phyloP scores from a whole-genome alignment of 345 rosid genomes.

The Theobroma cacao region DNA sequence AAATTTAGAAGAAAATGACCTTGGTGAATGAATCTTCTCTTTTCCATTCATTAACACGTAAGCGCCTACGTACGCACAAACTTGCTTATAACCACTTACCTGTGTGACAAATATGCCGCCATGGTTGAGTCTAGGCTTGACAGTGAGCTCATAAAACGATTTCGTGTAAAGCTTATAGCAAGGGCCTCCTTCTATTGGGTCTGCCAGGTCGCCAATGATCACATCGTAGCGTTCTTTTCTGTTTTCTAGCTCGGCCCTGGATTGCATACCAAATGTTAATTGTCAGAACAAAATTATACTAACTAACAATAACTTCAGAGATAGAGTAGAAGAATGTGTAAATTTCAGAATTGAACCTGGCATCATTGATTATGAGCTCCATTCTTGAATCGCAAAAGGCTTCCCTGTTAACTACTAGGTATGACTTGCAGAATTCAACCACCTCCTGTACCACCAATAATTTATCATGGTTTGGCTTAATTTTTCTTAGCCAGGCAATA shows the following conservation, averaged over 20 bases:
- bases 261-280: neutral
- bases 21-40: neutral
- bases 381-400: conserved; percentile 50
- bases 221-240: conserved; percentile 45
- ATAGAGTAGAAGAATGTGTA: too few species aligned
- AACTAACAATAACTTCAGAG: neutral
- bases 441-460: conserved; percentile 45
- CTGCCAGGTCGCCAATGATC: conserved; percentile 67
- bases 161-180: conserved; percentile 65
- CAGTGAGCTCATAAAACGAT: conserved; percentile 47
- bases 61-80: neutral
- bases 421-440: conserved; percentile 59
- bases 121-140: conserved; percentile 48
- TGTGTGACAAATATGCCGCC: conserved; percentile 65
- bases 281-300: neutral
- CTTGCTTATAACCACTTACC: conserved; percentile 20
- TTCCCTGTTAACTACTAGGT: conserved; percentile 46
- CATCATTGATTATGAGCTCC: conserved; percentile 57
- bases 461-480: neutral
- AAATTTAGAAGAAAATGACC: neutral
- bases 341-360: conserved; percentile 29
- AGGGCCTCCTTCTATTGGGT: conserved; percentile 73
- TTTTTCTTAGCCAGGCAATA: too few species aligned
- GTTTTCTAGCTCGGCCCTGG: conserved; percentile 52
- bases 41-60: neutral